Evolutionary conservation across 176 grass and related monocot genomes (phyloP).

Genomic region (Panicum miliaceum): DNA sequence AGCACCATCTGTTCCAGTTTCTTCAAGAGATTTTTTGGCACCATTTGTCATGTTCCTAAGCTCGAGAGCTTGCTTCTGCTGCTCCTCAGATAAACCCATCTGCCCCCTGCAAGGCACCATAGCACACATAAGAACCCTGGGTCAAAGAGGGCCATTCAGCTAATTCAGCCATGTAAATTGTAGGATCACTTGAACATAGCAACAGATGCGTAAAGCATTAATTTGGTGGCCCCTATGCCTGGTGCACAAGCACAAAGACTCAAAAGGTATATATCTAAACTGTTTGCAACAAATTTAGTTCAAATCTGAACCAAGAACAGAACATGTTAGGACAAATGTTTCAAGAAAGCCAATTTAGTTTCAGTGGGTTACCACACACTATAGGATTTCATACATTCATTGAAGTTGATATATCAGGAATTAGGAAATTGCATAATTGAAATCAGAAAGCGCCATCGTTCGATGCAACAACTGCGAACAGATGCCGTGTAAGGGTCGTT

Average conservation of each 20-base stretch:
- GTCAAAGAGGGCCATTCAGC: background rate
- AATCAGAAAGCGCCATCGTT: background rate
- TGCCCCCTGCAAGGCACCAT: conserved; percentile 65
- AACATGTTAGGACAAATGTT: background rate
- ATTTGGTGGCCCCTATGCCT: background rate
- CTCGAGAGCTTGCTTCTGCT: conserved; percentile 85
- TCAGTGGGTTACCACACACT: background rate
- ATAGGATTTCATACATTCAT: conserved; percentile 2
- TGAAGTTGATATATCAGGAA: conserved; percentile 1
- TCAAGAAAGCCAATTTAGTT: background rate
- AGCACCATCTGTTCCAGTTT: conserved; percentile 27
- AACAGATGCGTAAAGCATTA: background rate
- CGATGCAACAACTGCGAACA: conserved; percentile 1
- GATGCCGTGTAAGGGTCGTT: background rate
- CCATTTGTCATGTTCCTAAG: conserved; percentile 53
- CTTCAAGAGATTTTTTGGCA: conserved; percentile 47
- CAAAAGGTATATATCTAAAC: background rate
- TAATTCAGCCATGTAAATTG: background rate
- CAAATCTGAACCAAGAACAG: background rate
- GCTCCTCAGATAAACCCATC: conserved; percentile 79
- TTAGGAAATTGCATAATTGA: background rate
- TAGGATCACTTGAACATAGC: conserved; percentile 10
- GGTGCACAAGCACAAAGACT: background rate
- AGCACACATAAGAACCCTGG: conserved; percentile 36
- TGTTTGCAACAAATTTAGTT: background rate